These are phyloP conservation scores for Leptoxyphium fumago DNA, from an alignment of 2,329 filamentous ascomycete genomes.

Conservation along the genomic window DNA sequence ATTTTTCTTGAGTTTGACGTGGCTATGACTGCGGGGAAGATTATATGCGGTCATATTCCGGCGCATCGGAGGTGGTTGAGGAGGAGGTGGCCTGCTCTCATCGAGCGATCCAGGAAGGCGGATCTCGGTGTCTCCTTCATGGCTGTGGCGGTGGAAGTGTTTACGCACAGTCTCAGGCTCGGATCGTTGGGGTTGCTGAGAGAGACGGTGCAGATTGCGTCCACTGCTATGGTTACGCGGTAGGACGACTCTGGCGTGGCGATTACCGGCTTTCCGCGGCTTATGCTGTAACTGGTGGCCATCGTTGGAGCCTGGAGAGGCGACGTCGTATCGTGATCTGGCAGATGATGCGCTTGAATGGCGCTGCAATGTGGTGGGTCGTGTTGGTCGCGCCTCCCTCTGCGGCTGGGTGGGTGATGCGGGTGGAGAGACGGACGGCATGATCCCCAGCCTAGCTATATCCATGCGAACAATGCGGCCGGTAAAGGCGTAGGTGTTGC, in stretches of 20 bases:
- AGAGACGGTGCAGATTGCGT: slow-evolving; percentile 17
- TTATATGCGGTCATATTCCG: slow-evolving; percentile 19
- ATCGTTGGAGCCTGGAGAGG: neutral
- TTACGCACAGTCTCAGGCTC: slow-evolving; percentile 8
- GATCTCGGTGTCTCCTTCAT: slow-evolving; percentile 21
- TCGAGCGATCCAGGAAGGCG: slow-evolving; percentile 19
- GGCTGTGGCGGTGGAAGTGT: slow-evolving; percentile 13
- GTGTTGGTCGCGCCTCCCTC: slow-evolving; percentile 1
- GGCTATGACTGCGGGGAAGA: slow-evolving; percentile 14
- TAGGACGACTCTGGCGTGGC: slow-evolving; percentile 18
- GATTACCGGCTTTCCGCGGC: slow-evolving; percentile 1
- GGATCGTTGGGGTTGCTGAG: slow-evolving; percentile 8
- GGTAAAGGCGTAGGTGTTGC: no score
- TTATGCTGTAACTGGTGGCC: neutral
- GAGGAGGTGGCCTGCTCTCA: slow-evolving; percentile 6
- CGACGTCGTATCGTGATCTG: neutral
- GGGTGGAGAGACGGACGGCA: neutral
- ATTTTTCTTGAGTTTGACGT: slow-evolving; percentile 23
- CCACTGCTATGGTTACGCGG: slow-evolving; percentile 19
- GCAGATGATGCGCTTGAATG: slow-evolving; percentile 16
- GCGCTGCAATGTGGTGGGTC: slow-evolving; percentile 15
- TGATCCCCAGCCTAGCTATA: neutral
- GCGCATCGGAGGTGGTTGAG: slow-evolving; percentile 11
- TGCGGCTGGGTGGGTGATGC: neutral
- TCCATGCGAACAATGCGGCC: neutral